These are phyloP conservation scores for Fusarium albidum DNA, from an alignment of 2,329 filamentous ascomycete genomes.

Conservation along the genomic window DNA sequence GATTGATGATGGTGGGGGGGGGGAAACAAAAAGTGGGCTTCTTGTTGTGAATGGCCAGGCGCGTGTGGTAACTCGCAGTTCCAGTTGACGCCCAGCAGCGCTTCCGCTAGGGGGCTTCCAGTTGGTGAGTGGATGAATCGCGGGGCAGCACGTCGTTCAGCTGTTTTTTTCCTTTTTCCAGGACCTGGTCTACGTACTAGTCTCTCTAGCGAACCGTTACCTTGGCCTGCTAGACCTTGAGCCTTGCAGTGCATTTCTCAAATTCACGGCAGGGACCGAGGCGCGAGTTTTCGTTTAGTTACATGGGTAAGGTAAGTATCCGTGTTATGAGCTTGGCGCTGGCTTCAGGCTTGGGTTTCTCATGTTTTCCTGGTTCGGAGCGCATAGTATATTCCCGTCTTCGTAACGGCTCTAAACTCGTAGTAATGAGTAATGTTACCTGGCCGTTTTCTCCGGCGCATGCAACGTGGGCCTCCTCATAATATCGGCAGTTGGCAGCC, in stretches of 20 bases:
- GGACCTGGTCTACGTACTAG: slow-evolving; percentile 9
- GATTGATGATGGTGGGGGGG: slow-evolving; percentile 34
- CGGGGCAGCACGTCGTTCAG: slow-evolving; percentile 26
- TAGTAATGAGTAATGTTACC: not conserved
- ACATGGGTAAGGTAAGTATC: slow-evolving; percentile 9
- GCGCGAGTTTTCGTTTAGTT: not conserved
- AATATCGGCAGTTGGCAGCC: slow-evolving; percentile 6
- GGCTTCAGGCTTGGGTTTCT: not conserved
- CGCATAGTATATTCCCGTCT: too few species aligned
- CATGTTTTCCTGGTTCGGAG: not conserved
- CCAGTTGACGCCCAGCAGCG: slow-evolving; percentile 3
- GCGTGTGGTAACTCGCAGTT: slow-evolving; percentile 8
- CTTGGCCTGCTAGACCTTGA: slow-evolving; percentile 13
- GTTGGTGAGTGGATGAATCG: slow-evolving; percentile 5
- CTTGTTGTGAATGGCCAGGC: slow-evolving; percentile 14
- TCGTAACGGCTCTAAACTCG: too few species aligned
- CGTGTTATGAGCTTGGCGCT: not conserved
- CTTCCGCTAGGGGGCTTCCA: too few species aligned
- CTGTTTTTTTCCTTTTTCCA: slow-evolving; percentile 15
- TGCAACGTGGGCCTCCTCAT: not conserved
- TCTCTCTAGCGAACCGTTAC: slow-evolving; percentile 3
- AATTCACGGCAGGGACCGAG: not conserved
- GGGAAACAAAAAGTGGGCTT: slow-evolving; percentile 34
- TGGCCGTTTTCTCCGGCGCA: not conserved
- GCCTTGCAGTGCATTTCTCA: slow-evolving; percentile 4